Evolutionary conservation across 2,329 filamentous ascomycete species (phyloP), one percentile per base, ranked within the genome.

Genomic region (Stagonosporopsis tanaceti): DNA sequence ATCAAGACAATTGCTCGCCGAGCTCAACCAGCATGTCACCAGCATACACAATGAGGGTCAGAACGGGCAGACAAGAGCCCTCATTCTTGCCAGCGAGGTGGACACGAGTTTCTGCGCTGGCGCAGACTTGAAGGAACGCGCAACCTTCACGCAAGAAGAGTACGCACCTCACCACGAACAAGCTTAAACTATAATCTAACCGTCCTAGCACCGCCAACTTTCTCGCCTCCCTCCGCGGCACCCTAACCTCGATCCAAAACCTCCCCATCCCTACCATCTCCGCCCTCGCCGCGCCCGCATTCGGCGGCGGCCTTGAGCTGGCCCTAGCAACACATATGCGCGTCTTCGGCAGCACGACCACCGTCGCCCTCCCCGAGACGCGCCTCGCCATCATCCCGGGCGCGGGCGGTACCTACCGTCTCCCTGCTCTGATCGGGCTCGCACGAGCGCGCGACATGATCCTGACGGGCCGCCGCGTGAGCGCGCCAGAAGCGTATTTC

Each of bases 261-360:
- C 88, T 99, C 39, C 91, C 90, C 14, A 88, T 98, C 65, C 95
- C 95, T 27, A 96, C 94, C 48, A 94, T 99, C 73, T 89, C 91
- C 3, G 93, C 93, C 55, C 87, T 99, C 61, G 89, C 90, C 52
- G 95, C 91, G 47, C 80, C 91, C 56, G 95, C 95, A 6, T 89
- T 98, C 28, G 95, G 95, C 62, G 95, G 95, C 69, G 95, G 95
- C 44, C 88, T 99, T 63, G 95, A 99, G 79, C 86, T 99, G 50
- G 94, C 93, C 1, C 87, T 99, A 6, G 88, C 90, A 65, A 96
- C 94, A 1, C 88, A 95, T 77, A 87, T 99, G 77, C 92, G 95
- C 64, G 89, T 99, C 50, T 89, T 98, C 65, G 85, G 88, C 30
- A 92, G 91, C 37, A 90, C 88, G 32, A 90, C 92, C 15, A 80